Evolutionary conservation across 2,329 filamentous ascomycete genomes (phyloP), one percentile per base, ranked within the genome.

Genomic region (Microdochium trichocladiopsis): DNA sequence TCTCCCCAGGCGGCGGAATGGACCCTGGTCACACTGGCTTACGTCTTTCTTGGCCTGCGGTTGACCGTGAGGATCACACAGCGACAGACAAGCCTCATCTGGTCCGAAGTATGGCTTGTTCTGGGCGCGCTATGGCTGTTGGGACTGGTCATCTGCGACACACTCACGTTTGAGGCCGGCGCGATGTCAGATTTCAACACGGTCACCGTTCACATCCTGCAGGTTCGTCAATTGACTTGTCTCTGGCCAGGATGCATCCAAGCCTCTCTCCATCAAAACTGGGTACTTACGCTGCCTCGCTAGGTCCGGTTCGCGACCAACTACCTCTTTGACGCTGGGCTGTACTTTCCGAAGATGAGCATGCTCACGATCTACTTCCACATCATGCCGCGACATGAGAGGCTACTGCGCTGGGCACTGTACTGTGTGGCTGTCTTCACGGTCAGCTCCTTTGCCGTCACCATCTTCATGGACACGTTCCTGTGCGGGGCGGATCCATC

Each of bases 321-420:
- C 21, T 56, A 50, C 43, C 47, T 52, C 31, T 56, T 54, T 43
- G 52, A 56, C 11, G 50, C 52, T 3, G 54, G 54, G 21, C 52
- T 56, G n/a, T 56, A 56, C 45, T 50, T 56, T n/a, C 54, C 54
- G 2, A 56, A 56, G 28, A 48, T 56, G 16, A 52, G 50, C 43
- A 51, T 56, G 33, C 28, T 54, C 21, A 28, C 51, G 25, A 52
- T 50, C 22, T 56, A 54, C 37, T n/a, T 50, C 12, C 47, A 48
- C 25, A 51, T 56, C 43, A 49, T 56, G 14, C 54, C 54, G 31
- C n/a, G 47, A 24, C 49, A 53, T 2, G 48, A 51, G 12, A 36
- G 24, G 1, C 31, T 28, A 25, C 51, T 54, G n/a, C 52, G 54
- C 18, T 24, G 37, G 5, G 53, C 50, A 8, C 22, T 56, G 28